Percentiles rank a stretch among this genome's conserved stretches.
These are phyloP conservation scores for Penicillium sp. DNA, from an alignment of 2,329 filamentous ascomycete species.

Conservation along the genomic window DNA sequence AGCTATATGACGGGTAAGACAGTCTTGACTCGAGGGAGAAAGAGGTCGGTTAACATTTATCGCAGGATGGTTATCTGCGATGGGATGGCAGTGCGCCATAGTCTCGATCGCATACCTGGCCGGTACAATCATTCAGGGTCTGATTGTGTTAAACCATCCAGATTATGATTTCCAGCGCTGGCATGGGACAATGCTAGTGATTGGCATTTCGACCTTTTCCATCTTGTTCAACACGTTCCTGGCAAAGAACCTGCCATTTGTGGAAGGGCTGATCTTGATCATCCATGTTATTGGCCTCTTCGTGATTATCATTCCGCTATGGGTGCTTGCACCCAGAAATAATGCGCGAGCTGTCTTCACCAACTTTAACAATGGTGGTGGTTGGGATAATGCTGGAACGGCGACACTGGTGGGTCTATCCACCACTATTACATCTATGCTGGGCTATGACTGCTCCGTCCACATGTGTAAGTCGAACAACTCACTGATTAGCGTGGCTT, in stretches of 20 bases:
- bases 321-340: conserved; percentile 39
- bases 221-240: conserved; percentile 43
- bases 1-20: conserved; percentile 43
- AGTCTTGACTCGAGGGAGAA: too few relatives aligned
- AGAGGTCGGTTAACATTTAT: neutral
- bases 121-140: conserved; percentile 44
- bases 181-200: conserved; percentile 44
- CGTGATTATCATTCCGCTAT: conserved; percentile 42
- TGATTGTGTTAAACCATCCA: conserved; percentile 43
- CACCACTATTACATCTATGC: conserved; percentile 39
- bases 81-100: conserved; percentile 45
- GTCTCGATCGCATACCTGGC: conserved; percentile 43
- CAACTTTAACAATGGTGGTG: conserved; percentile 39
- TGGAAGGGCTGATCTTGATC: conserved; percentile 40
- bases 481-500: neutral
- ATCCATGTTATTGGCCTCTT: conserved; percentile 43
- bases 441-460: conserved; percentile 43
- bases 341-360: conserved; percentile 38
- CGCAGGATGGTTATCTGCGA: conserved; percentile 41
- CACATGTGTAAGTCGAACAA: conserved; percentile 40
- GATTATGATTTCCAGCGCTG: conserved; percentile 40
- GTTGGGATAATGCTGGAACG: conserved; percentile 37
- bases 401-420: conserved; percentile 40
- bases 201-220: conserved; percentile 38
- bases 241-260: conserved; percentile 35